Percentiles rank a stretch among this genome's conserved stretches.
Conservation (phyloP, 495 filamentous ascomycete species). For the Aspergillus incahuasiensis region DNA sequence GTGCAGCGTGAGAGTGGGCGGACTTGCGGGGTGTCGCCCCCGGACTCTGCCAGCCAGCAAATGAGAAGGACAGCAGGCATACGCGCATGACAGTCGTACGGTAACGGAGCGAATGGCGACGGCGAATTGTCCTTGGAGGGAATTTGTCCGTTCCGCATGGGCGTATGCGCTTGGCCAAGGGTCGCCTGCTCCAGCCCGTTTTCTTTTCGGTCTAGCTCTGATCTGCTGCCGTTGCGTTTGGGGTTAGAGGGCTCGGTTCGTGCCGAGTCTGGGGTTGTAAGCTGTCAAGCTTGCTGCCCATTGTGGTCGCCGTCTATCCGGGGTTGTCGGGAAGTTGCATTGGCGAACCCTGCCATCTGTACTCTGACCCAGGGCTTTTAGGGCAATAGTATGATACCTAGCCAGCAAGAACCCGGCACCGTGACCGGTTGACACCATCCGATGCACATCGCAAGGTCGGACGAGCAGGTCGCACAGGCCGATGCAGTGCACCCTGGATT, state of each 20-base stretch:
- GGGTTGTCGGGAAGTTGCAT: too few relatives aligned
- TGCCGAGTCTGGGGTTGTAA: background rate
- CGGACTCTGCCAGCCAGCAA: constrained; percentile 1
- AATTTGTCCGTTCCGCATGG: background rate
- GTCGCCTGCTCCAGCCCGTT: background rate
- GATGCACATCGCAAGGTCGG: background rate
- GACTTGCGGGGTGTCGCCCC: background rate
- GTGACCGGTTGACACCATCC: too few relatives aligned
- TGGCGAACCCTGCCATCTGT: too few relatives aligned
- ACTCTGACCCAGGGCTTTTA: too few relatives aligned
- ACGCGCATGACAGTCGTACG: background rate
- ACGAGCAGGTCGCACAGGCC: background rate
- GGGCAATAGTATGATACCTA: too few relatives aligned
- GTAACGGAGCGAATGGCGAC: background rate
- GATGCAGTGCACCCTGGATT: background rate
- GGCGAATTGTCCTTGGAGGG: constrained; percentile 5
- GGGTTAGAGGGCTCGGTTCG: background rate
- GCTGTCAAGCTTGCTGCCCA: too few relatives aligned
- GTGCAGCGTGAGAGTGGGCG: background rate
- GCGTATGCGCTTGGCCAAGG: background rate
- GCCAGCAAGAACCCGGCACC: too few relatives aligned
- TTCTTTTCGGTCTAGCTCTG: background rate
- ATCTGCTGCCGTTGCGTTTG: background rate
- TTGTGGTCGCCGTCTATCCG: too few relatives aligned
- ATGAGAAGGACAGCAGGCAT: background rate